Conservation (phyloP, 2,329 filamentous ascomycete genomes). For the Atkinsonella texensis region DNA sequence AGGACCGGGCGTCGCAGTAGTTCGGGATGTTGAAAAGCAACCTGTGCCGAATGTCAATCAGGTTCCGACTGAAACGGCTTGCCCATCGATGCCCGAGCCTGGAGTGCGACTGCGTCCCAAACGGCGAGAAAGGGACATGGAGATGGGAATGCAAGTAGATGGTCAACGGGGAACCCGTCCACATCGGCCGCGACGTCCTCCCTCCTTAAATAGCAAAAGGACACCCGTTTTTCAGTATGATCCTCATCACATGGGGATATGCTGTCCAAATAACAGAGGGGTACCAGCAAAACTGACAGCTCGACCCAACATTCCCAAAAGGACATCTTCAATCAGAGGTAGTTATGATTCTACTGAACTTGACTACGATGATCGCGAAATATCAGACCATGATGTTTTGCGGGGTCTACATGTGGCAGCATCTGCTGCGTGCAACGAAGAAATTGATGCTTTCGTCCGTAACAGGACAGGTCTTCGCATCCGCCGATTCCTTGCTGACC, state of each 20-base stretch:
- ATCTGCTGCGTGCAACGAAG: conserved; percentile 42
- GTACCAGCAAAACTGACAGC: conserved; percentile 13
- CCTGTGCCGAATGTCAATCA: background rate
- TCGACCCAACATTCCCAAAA: conserved; percentile 22
- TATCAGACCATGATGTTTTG: conserved; percentile 39
- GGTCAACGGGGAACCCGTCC: background rate
- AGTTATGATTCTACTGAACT: conserved; percentile 11
- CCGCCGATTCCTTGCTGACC: conserved; percentile 41
- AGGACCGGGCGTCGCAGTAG: background rate
- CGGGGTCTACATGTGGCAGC: conserved; percentile 42
- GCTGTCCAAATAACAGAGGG: conserved; percentile 16
- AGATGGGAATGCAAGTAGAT: background rate
- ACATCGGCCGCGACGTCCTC: background rate
- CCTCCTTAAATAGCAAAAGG: background rate
- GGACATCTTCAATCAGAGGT: conserved; percentile 23
- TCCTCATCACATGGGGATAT: conserved; percentile 14
- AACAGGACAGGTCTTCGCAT: conserved; percentile 40
- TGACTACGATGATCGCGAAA: conserved; percentile 25
- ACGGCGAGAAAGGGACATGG: background rate
- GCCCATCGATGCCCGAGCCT: background rate
- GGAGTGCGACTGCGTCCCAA: background rate
- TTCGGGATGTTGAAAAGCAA: background rate
- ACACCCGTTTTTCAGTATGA: conserved; percentile 6
- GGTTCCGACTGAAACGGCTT: background rate
- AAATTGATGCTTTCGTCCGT: conserved; percentile 39